Base-by-base conservation (phyloP, 2,329 filamentous ascomycete species). In the Fusarium guadeloupense region DNA sequence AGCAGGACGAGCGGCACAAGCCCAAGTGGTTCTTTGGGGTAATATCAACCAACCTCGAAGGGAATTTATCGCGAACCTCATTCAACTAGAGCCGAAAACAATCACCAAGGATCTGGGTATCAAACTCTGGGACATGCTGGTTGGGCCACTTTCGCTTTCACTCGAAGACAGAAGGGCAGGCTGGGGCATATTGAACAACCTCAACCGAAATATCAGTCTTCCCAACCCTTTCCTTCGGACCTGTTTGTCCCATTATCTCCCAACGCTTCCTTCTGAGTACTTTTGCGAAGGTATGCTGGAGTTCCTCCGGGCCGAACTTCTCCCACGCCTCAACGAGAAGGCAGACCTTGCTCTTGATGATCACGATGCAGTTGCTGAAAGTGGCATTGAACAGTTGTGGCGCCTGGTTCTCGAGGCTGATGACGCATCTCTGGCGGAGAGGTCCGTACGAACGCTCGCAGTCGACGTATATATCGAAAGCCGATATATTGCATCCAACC, bases 311-410 rank as follows among this genome's bases (percentile, higher is more conserved):
- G 80, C 81, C 30, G 77, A 78, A 10, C 74, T 87, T 13, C 55
- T 81, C 25, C 77, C 78, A 6, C 76, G 82, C 33, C 75, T 85
- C 6, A 78, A 80, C 28, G 77, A 81, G 28, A 64, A 70, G 6
- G 70, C 72, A 20, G 78, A 78, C 19, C 78, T 82, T 42, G 70
- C 81, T 17, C 74, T 86, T 19, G 81, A 85, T 50, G 82, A 85
- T 39, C 77, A 81, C 8, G 76, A 80, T n/a, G 76, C 80, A 10
- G 71, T 85, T 23, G 78, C 83, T 63, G 83, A 79, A 58, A 83
- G 75, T 62, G 85, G 77, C 21, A 80, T 84, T 37, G 90, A 95
- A 66, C 84, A 93, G 53, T 78, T 97, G n/a, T 97, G 93, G 93
- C 85, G 87, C 20, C 85, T 97, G 67, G 86, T 94, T 28, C 78